Evolutionary conservation across 2,329 filamentous ascomycete species (phyloP).

Genomic region (Calonectria fujianensis): DNA sequence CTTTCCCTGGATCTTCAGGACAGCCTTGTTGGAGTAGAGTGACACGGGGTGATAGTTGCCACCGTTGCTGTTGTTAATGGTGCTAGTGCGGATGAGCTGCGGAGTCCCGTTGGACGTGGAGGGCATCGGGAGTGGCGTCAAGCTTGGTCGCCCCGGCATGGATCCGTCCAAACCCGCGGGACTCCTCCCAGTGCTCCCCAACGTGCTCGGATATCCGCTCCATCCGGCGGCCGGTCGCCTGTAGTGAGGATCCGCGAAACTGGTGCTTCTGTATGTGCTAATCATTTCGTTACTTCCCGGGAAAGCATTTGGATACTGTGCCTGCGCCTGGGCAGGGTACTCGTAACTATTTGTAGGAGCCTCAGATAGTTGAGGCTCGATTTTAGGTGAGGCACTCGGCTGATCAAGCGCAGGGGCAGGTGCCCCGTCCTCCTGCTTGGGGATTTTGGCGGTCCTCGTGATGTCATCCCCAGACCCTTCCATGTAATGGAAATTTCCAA

Average conservation of each 20-base stretch:
- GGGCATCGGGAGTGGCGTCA: slow-evolving; percentile 70
- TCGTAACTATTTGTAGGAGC: slow-evolving; percentile 67
- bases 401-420: slow-evolving; percentile 62
- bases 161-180: slow-evolving; percentile 65
- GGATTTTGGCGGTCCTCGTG: slow-evolving; percentile 61
- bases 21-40: slow-evolving; percentile 88
- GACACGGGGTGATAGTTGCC: slow-evolving; percentile 84
- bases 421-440: slow-evolving; percentile 62
- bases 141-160: slow-evolving; percentile 66
- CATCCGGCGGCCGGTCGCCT: slow-evolving; percentile 63
- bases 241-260: slow-evolving; percentile 71
- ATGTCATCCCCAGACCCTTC: slow-evolving; percentile 69
- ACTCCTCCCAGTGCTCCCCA: slow-evolving; percentile 65
- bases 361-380: slow-evolving; percentile 62
- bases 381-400: slow-evolving; percentile 65
- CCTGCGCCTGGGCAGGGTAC: slow-evolving; percentile 64
- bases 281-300: slow-evolving; percentile 72
- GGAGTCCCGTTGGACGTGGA: slow-evolving; percentile 63
- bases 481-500: slow-evolving; percentile 70
- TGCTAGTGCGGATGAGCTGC: slow-evolving; percentile 75
- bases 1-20: slow-evolving; percentile 89
- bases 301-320: slow-evolving; percentile 63
- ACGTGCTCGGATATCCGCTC: slow-evolving; percentile 65
- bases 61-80: slow-evolving; percentile 63
- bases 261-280: slow-evolving; percentile 71